Conservation (phyloP, 768 basidiomycete species). For the Boletus reticuloceps region DNA sequence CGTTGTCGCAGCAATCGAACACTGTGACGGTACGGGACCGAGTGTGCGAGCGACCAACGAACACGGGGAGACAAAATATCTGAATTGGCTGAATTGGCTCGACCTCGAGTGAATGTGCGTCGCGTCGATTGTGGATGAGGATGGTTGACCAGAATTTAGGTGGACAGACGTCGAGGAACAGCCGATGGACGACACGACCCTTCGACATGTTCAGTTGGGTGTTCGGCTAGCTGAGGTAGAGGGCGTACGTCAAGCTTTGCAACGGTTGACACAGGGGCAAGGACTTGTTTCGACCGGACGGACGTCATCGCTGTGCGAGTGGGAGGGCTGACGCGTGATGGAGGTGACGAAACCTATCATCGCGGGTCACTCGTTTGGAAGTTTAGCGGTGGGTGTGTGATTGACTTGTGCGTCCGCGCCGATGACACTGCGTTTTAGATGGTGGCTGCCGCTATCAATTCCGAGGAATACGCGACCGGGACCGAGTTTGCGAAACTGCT, state of each 20-base stretch:
- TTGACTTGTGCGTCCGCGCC: neutral
- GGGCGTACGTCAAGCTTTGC: slow-evolving; percentile 22
- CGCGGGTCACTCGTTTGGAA: slow-evolving; percentile 33
- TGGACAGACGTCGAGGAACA: slow-evolving; percentile 32
- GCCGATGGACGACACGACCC: slow-evolving; percentile 32
- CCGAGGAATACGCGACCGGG: slow-evolving; percentile 26
- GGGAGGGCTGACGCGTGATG: slow-evolving; percentile 20
- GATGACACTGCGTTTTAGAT: slow-evolving; percentile 13
- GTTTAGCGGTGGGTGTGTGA: slow-evolving; percentile 21
- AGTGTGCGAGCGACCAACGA: slow-evolving; percentile 22
- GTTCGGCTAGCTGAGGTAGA: slow-evolving; percentile 41
- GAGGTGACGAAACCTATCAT: slow-evolving; percentile 24
- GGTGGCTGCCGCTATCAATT: slow-evolving; percentile 37
- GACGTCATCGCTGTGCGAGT: slow-evolving; percentile 5
- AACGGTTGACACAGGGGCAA: neutral
- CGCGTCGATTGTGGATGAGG: too few relatives aligned
- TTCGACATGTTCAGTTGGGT: slow-evolving; percentile 30
- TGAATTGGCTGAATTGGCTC: slow-evolving; percentile 34
- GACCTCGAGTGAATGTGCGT: slow-evolving; percentile 23
- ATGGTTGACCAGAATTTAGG: slow-evolving; percentile 4
- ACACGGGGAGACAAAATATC: slow-evolving; percentile 21
- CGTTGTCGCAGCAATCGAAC: slow-evolving; percentile 45
- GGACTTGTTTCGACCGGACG: neutral
- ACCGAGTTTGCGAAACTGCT: slow-evolving; percentile 34
- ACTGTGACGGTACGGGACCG: slow-evolving; percentile 47